phyloP scores from a whole-genome alignment of 2,329 filamentous ascomycete species.

The Cladosporium sp. region DNA sequence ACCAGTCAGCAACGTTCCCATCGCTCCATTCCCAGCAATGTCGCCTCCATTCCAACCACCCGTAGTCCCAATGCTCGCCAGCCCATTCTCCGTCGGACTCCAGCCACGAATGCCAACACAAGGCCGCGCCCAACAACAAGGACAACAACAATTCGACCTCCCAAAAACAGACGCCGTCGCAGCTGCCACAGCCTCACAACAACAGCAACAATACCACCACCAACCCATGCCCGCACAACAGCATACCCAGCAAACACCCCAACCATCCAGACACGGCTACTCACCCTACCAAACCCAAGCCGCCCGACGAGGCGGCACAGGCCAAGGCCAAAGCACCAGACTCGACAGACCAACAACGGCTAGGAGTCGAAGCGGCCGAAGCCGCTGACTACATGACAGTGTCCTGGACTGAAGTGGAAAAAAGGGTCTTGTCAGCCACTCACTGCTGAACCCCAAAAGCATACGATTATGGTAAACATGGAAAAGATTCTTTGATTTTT shows the following conservation, averaged over 20 bases:
- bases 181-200: slow-evolving; percentile 8
- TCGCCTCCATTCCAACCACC: slow-evolving; percentile 20
- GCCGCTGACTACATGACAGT: background rate
- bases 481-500: background rate
- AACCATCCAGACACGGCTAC: slow-evolving; percentile 4
- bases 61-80: slow-evolving; percentile 8
- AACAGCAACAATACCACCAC: slow-evolving; percentile 14
- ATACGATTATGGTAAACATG: too few species aligned
- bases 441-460: too few species aligned
- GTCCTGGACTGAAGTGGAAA: too few species aligned
- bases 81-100: slow-evolving; percentile 23
- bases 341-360: background rate
- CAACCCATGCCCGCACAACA: slow-evolving; percentile 14
- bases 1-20: slow-evolving; percentile 28
- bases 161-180: slow-evolving; percentile 5
- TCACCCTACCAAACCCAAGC: slow-evolving; percentile 7
- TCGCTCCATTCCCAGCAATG: slow-evolving; percentile 29
- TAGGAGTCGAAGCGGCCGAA: slow-evolving; percentile 5
- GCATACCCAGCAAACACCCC: slow-evolving; percentile 16
- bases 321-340: background rate
- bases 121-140: background rate
- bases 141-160: slow-evolving; percentile 1
- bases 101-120: slow-evolving; percentile 23
- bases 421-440: too few species aligned
- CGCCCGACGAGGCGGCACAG: background rate